A percentile compares a stretch with the other conserved stretches of the same genome.
Evolutionary conservation across 23 red algal species (phyloP).

Genomic region (Gracilaria gracilis): DNA sequence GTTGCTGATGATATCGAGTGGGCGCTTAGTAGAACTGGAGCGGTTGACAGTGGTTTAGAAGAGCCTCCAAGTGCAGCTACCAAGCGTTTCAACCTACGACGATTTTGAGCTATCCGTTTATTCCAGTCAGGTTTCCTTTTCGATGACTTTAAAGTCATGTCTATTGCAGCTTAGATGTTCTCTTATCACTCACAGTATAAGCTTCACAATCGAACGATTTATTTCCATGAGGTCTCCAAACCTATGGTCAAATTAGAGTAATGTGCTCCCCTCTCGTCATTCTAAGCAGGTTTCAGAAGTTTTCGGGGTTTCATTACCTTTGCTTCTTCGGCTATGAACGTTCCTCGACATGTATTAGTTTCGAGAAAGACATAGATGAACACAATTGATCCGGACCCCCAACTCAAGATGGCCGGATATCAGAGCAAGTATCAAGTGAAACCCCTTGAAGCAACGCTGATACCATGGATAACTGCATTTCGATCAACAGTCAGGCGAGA

Average conservation of each 20-base stretch:
- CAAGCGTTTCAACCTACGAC: slow-evolving; percentile 72
- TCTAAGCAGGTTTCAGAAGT: not conserved
- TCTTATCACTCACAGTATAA: not conserved
- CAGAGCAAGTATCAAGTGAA: no score
- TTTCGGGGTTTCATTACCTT: not conserved
- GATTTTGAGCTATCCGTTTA: slow-evolving; percentile 27
- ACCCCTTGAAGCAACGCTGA: not conserved
- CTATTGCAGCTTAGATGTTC: not conserved
- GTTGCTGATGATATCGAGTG: slow-evolving; percentile 86
- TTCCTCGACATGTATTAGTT: no score
- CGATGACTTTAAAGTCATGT: not conserved
- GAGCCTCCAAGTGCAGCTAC: slow-evolving; percentile 50
- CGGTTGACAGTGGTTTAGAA: slow-evolving; percentile 66
- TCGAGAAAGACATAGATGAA: no score
- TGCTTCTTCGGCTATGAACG: no score
- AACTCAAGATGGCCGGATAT: no score
- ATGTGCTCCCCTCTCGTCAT: not conserved
- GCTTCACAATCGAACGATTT: not conserved
- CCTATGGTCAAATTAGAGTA: not conserved
- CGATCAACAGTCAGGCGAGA: no score
- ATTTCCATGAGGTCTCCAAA: not conserved
- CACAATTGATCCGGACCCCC: no score
- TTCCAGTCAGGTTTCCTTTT: not conserved
- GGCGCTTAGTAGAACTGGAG: slow-evolving; percentile 70
- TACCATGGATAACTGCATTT: no score